Conservation (phyloP, 805 yeast species). For the Scheffersomyces lignosus region DNA sequence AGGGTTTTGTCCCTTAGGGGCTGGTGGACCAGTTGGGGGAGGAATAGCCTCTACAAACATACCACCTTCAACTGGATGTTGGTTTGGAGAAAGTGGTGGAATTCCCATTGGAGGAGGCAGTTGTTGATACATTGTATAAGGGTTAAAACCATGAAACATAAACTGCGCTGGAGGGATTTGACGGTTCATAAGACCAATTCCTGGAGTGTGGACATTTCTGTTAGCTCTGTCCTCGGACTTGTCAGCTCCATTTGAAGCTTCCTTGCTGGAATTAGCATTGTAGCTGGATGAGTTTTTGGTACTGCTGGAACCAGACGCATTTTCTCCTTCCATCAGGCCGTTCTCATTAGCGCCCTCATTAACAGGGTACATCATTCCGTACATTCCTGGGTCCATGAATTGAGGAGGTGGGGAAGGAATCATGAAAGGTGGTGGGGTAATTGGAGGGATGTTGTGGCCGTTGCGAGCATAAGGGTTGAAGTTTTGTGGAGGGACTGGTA, state of each 20-base stretch:
- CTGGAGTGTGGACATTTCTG: constrained; percentile 14
- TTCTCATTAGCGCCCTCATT: constrained; percentile 4
- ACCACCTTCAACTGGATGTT: constrained; percentile 1
- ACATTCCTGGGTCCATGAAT: constrained; percentile 38
- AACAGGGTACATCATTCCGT: constrained; percentile 25
- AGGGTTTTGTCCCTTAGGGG: constrained; percentile 2
- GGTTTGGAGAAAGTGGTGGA: constrained; percentile 5
- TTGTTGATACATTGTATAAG: constrained; percentile 42
- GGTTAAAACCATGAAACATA: constrained; percentile 52
- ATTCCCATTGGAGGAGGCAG: constrained; percentile 18
- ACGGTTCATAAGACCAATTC: constrained; percentile 40
- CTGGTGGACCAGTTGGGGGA: constrained; percentile 17
- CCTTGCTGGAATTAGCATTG: constrained; percentile 3
- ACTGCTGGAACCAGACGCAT: not conserved
- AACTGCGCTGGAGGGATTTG: constrained; percentile 33
- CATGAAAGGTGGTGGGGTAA: constrained; percentile 40
- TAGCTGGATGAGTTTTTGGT: not conserved
- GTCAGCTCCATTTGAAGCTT: constrained; percentile 4
- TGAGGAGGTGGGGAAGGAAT: constrained; percentile 37
- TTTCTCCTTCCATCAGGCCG: not conserved
- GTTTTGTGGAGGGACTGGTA: constrained; percentile 12
- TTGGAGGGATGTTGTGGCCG: constrained; percentile 32
- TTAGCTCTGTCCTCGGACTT: constrained; percentile 8
- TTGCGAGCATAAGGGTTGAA: constrained; percentile 35
- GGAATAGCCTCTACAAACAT: constrained; percentile 6